These are phyloP conservation scores for Erodium maritimum DNA, from an alignment of 345 rosid species.

Conservation along the genomic window DNA sequence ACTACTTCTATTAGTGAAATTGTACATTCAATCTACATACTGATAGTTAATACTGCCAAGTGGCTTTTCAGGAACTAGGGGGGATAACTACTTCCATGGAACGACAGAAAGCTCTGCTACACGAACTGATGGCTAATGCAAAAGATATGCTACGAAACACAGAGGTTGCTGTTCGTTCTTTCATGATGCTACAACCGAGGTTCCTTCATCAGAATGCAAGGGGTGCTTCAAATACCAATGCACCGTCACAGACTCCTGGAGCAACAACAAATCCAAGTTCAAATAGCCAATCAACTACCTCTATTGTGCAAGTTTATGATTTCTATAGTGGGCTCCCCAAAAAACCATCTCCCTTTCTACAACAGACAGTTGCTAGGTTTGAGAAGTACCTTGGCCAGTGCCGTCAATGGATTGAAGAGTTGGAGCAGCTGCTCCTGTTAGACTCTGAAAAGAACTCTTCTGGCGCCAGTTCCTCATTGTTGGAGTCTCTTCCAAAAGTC, in stretches of 20 bases:
- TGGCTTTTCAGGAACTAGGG: slow-evolving; percentile 65
- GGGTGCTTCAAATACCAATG: slow-evolving; percentile 35
- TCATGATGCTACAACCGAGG: slow-evolving; percentile 69
- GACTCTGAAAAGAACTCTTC: slow-evolving; percentile 55
- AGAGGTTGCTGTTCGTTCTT: slow-evolving; percentile 76
- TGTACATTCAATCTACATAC: too few relatives aligned
- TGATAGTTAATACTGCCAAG: too few relatives aligned
- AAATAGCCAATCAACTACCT: slow-evolving; percentile 36
- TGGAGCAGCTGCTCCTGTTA: slow-evolving; percentile 72
- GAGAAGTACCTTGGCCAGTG: slow-evolving; percentile 79
- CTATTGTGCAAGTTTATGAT: slow-evolving; percentile 49
- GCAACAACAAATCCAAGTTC: slow-evolving; percentile 37
- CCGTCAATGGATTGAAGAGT: slow-evolving; percentile 83
- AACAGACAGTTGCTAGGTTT: slow-evolving; percentile 70
- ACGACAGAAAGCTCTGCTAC: slow-evolving; percentile 64
- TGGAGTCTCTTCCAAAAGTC: slow-evolving; percentile 82
- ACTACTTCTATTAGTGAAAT: too few relatives aligned
- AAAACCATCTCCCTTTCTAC: slow-evolving; percentile 80
- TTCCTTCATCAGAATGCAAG: slow-evolving; percentile 47
- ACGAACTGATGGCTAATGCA: slow-evolving; percentile 62
- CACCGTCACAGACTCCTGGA: slow-evolving; percentile 58
- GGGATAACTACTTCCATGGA: slow-evolving; percentile 74
- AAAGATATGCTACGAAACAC: slow-evolving; percentile 78
- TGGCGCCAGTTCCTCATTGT: slow-evolving; percentile 36
- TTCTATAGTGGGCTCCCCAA: slow-evolving; percentile 85